Evolutionary conservation across 108 stramenopile species (phyloP).

Genomic region (Cyclotella kingstonii): DNA sequence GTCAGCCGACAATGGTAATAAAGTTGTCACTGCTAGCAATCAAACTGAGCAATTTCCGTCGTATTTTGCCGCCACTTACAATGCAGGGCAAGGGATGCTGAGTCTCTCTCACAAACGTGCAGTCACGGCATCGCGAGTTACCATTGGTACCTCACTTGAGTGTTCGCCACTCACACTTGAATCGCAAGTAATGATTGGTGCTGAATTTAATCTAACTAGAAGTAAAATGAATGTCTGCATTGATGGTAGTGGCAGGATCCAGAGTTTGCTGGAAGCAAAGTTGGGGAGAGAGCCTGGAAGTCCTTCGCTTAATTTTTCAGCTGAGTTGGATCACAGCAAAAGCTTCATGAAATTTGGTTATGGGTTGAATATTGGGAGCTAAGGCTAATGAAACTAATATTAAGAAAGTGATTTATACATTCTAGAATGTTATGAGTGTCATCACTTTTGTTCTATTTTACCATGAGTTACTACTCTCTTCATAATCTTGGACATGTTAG

Average conservation of each 20-base stretch:
- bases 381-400: background rate
- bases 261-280: slow-evolving; percentile 70
- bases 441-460: no score
- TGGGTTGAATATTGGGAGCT: slow-evolving; percentile 71
- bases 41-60: slow-evolving; percentile 34
- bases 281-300: slow-evolving; percentile 76
- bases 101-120: slow-evolving; percentile 72
- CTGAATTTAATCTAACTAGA: slow-evolving; percentile 80
- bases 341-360: slow-evolving; percentile 84
- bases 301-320: slow-evolving; percentile 65
- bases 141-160: slow-evolving; percentile 47
- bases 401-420: no score
- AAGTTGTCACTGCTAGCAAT: slow-evolving; percentile 3
- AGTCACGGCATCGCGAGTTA: slow-evolving; percentile 76
- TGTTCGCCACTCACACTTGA: slow-evolving; percentile 64
- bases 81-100: slow-evolving; percentile 56
- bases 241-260: slow-evolving; percentile 70
- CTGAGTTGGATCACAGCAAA: slow-evolving; percentile 75
- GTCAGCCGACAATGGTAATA: background rate
- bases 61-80: slow-evolving; percentile 66
- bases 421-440: no score
- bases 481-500: no score
- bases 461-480: no score
- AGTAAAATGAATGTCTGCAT: slow-evolving; percentile 65
- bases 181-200: slow-evolving; percentile 70